Evolutionary conservation across 306 rosid species (phyloP).

Genomic region (Fragaria vesca): DNA sequence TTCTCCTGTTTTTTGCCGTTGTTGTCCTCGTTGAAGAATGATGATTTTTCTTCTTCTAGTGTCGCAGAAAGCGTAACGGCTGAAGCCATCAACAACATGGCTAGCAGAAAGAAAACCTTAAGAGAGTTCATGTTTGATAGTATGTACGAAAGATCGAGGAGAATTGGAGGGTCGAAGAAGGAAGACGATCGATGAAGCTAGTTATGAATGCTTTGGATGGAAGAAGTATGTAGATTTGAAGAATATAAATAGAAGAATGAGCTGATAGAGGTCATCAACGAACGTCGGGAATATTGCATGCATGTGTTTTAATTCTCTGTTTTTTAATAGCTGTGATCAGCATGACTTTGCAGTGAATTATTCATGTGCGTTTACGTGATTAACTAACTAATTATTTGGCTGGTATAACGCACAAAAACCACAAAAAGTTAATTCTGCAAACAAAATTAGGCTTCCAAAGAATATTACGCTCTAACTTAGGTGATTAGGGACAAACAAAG

Average conservation of each 20-base stretch:
- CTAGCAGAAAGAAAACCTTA: constrained; percentile 29
- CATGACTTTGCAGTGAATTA: neutral
- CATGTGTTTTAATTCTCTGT: neutral
- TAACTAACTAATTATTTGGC: no score
- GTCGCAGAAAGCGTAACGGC: constrained; percentile 19
- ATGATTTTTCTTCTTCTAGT: neutral
- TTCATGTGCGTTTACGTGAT: neutral
- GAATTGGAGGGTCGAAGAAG: neutral
- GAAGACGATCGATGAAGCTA: neutral
- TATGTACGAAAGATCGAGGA: neutral
- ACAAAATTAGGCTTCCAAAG: neutral
- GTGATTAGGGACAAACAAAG: neutral
- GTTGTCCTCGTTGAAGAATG: neutral
- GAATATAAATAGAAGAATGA: constrained; percentile 34
- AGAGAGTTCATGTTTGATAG: constrained; percentile 31
- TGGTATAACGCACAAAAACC: no score
- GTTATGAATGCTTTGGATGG: constrained; percentile 16
- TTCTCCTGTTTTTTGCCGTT: neutral
- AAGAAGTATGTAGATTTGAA: constrained; percentile 14
- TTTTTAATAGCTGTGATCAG: neutral
- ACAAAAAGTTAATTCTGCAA: neutral
- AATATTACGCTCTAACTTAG: neutral
- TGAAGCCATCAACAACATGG: constrained; percentile 36
- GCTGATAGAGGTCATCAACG: neutral
- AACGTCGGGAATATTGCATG: constrained; percentile 1